A percentile compares a stretch with the other conserved stretches of the same genome.
Evolutionary conservation across 2,329 filamentous ascomycete species (phyloP).

Genomic region (Botrytis deweyae): DNA sequence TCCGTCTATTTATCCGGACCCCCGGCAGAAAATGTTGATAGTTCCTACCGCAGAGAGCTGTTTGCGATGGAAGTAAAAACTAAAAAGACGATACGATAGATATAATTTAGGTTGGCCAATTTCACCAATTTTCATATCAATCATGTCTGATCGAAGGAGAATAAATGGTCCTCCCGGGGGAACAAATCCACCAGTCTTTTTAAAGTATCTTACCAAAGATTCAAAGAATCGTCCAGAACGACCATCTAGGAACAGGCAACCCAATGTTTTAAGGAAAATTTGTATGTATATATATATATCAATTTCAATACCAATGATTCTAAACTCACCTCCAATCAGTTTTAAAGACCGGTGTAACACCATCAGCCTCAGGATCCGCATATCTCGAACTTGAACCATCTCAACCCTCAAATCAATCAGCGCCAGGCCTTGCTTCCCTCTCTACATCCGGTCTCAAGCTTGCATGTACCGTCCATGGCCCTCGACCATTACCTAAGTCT

Average conservation of each 20-base stretch:
- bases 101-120: background rate
- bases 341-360: slow-evolving; percentile 86
- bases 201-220: slow-evolving; percentile 49
- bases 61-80: background rate
- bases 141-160: slow-evolving; percentile 81
- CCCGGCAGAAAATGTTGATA: slow-evolving; percentile 9
- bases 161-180: slow-evolving; percentile 83
- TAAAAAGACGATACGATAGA: background rate
- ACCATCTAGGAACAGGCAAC: slow-evolving; percentile 58
- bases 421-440: slow-evolving; percentile 48
- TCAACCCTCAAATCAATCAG: slow-evolving; percentile 47
- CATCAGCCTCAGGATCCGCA: slow-evolving; percentile 89
- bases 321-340: slow-evolving; percentile 50
- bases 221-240: slow-evolving; percentile 45
- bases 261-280: slow-evolving; percentile 77
- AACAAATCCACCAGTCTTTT: slow-evolving; percentile 73
- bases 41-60: background rate
- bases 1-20: slow-evolving; percentile 5
- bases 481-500: slow-evolving; percentile 83
- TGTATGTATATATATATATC: slow-evolving; percentile 57
- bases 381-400: slow-evolving; percentile 68
- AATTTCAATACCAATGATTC: background rate
- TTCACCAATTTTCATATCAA: slow-evolving; percentile 19
- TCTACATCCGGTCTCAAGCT: slow-evolving; percentile 72
- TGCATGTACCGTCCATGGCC: slow-evolving; percentile 89